These are phyloP conservation scores for Xylaria sp. DNA, from an alignment of 2,329 filamentous ascomycete species.

Conservation along the genomic window DNA sequence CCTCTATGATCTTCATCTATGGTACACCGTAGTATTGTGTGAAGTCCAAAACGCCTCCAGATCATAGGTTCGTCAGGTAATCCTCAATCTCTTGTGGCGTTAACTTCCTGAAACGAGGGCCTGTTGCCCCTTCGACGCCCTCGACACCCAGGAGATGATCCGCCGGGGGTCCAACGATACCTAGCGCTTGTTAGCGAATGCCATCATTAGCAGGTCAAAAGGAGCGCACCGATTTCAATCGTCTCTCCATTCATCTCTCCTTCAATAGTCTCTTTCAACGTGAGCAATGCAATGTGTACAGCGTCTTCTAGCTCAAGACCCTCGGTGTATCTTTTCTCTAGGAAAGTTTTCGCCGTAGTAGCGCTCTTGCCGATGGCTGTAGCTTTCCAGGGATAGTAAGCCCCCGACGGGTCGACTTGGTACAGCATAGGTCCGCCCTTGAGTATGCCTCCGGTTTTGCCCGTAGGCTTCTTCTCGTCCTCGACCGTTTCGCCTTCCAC, in stretches of 20 bases:
- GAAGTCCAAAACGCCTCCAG: constrained; percentile 32
- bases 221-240: constrained; percentile 87
- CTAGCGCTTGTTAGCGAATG: constrained; percentile 52
- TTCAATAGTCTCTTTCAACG: constrained; percentile 98
- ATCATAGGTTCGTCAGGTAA: constrained; percentile 96
- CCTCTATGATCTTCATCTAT: constrained; percentile 53
- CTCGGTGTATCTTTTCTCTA: constrained; percentile 99
- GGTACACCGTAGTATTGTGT: constrained; percentile 48
- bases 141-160: constrained; percentile 91
- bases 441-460: constrained; percentile 92
- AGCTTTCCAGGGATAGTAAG: constrained; percentile 99
- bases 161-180: constrained; percentile 93
- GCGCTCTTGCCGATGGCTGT: constrained; percentile 99
- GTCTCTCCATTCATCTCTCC: constrained; percentile 99
- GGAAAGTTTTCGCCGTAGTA: constrained; percentile 96
- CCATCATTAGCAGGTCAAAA: neutral
- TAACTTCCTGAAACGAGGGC: constrained; percentile 90
- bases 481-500: constrained; percentile 58
- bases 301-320: constrained; percentile 96
- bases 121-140: constrained; percentile 82
- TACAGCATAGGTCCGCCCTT: constrained; percentile 98
- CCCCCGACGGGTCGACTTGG: constrained; percentile 98
- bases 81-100: constrained; percentile 99
- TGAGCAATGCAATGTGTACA: constrained; percentile 96
- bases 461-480: constrained; percentile 69